Percentiles rank a stretch among this genome's conserved stretches.
Evolutionary conservation across 2,329 filamentous ascomycete genomes (phyloP).

Genomic region (Microcyclospora pomicola): DNA sequence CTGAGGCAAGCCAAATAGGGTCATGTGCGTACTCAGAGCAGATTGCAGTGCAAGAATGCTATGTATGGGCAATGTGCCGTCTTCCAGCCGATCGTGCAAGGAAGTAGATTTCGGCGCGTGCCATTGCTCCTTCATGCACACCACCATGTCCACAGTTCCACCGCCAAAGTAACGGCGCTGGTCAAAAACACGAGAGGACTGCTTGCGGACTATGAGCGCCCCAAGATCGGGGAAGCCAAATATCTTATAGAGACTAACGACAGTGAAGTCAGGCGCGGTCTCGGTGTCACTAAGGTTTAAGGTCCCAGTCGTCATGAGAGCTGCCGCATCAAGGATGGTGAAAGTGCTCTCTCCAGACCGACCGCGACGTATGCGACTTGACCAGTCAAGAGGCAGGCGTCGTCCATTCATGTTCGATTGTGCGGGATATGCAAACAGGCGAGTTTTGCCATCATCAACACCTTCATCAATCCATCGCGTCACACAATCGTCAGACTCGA

Average conservation of each 20-base stretch:
- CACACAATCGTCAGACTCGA: slow-evolving; percentile 50
- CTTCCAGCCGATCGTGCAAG: slow-evolving; percentile 73
- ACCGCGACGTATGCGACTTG: not conserved
- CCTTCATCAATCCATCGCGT: slow-evolving; percentile 44
- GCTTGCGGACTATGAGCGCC: slow-evolving; percentile 66
- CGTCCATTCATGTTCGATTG: slow-evolving; percentile 89
- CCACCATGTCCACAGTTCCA: slow-evolving; percentile 83
- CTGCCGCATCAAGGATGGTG: slow-evolving; percentile 72
- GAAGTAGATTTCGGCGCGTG: slow-evolving; percentile 58
- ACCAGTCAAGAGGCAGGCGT: slow-evolving; percentile 59
- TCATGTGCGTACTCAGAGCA: slow-evolving; percentile 55
- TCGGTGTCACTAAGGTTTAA: slow-evolving; percentile 53
- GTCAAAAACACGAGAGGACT: slow-evolving; percentile 47
- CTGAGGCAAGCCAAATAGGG: slow-evolving; percentile 54
- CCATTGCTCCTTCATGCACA: slow-evolving; percentile 60
- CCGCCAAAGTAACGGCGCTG: slow-evolving; percentile 77
- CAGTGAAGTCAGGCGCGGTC: slow-evolving; percentile 66
- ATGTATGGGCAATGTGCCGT: slow-evolving; percentile 83
- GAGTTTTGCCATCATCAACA: slow-evolving; percentile 19
- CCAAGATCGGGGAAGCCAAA: slow-evolving; percentile 92
- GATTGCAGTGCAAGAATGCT: slow-evolving; percentile 70
- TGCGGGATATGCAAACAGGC: slow-evolving; percentile 67
- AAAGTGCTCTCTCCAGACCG: slow-evolving; percentile 26
- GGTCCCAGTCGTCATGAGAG: slow-evolving; percentile 61
- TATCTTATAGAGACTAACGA: slow-evolving; percentile 91